Evolutionary conservation across 78 protist species (phyloP), one percentile per base, ranked within the genome.

Genomic region (Isochrysis galbana): DNA sequence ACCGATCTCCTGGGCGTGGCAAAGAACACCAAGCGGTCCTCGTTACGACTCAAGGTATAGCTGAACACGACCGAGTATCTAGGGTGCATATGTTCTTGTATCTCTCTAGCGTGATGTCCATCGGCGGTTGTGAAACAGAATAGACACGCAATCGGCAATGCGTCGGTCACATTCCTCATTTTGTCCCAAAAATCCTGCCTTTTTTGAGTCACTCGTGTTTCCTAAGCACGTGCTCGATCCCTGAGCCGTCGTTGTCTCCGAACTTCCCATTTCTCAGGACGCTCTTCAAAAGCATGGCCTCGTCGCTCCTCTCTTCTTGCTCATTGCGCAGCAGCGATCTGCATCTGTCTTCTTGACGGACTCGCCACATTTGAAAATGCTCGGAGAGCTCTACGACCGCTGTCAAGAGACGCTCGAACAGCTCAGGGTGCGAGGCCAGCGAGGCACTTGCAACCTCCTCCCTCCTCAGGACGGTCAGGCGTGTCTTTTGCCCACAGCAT

Each of bases 371-470:
- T 91, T 95, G 41, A 94, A 92, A 84, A n/a, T 94, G 14, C 42
- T 95, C 32, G 87, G 89, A 74, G 96, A 95, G 72, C 93, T 92
- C 19, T 92, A 72, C 55, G 97, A 95, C 92, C 94, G 94, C n/a
- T 94, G 95, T 82, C 96, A 95, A 46, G 95, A 92, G 34, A 93
- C 96, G 44, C 46, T 95, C 19, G 7, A 42, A 3, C 88, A 1
- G 39, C 19, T 5, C 88, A 1, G 45, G 55, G 42, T 25, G 22
- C 25, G 45, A 41, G 82, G 51, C 44, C 42, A 80, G 55, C 32
- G 29, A 38, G 61, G 25, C 61, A 14, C 61, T 51, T 7, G 7
- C 29, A 51, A 51, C 61, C 7, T 7, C 61, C 29, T 51, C 61
- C 14, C 61, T 51, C n/a, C n/a, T n/a, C n/a, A n/a, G n/a, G n/a